Base-by-base conservation (phyloP, 2,329 filamentous ascomycete genomes). In the Verticillium dahliae region DNA sequence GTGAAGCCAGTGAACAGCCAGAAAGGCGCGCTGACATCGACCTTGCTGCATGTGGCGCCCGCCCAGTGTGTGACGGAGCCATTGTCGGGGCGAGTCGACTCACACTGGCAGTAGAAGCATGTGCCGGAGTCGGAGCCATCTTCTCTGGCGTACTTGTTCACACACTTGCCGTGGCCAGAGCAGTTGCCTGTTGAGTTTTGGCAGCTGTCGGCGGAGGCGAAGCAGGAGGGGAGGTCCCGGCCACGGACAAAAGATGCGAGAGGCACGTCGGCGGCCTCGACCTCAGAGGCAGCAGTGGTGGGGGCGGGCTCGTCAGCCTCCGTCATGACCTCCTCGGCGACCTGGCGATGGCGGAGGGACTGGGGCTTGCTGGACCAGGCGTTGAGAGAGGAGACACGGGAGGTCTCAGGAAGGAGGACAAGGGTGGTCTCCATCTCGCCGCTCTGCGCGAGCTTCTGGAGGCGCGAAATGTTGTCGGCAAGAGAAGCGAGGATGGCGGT, bases 1-100 rank as follows among this genome's bases (percentile, higher is more conserved):
- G 85, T 88, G 68, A 95, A 90, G 7, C 88, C 86, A 13, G 85
- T 84, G 69, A 99, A 87, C 58, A 99, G 79, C 86, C 92, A 96
- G 78, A 99, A 98, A 5, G 90, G 88, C 34, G 88, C 85, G 73
- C 92, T 96, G 59, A 98, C 81, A 71, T 99, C 94, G 74, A 89
- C 85, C 85, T 98, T 99, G 72, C 95, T 87, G 79, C 95, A 99
- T 56, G 90, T 89, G 41, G 86, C 80, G 15, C 95, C 95, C 58
- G 88, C 94, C 92, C 92, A 98, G 71, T 88, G 83, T 0, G 86
- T 86, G 14, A 86, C 85, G 74, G 87, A 87, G 41, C 82, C 78
- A 15, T 76, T 80, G n/a, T 73, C 73, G 55, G 81, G 78, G 59
- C 81, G 74, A 35, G 87, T 90, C 52, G 83, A 77, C 60, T 80